Percentiles rank a stretch among this genome's conserved stretches.
These are phyloP conservation scores for Fusarium xylarioides DNA, from an alignment of 2,329 filamentous ascomycete species.

Conservation along the genomic window DNA sequence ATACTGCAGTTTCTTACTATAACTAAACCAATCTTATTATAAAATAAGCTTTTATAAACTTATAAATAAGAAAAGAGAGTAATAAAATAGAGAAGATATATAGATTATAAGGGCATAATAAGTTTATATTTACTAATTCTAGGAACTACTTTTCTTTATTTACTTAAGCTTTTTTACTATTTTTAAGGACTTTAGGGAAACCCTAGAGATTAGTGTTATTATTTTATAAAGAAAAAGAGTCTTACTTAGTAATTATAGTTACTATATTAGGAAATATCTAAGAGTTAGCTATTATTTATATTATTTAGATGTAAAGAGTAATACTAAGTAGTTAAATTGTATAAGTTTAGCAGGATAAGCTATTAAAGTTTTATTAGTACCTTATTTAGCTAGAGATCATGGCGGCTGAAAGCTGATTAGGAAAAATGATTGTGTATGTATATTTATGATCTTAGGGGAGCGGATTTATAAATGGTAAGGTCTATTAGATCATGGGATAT, in stretches of 20 bases:
- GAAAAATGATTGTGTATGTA: too few relatives aligned
- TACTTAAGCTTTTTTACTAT: background rate
- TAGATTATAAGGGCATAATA: background rate
- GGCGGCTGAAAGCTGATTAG: background rate
- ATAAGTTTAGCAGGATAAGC: background rate
- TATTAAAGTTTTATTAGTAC: rapidly evolving
- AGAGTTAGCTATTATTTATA: background rate
- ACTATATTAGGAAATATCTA: background rate
- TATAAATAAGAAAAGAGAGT: background rate
- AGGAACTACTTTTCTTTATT: background rate
- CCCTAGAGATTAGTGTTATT: background rate
- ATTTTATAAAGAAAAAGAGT: background rate
- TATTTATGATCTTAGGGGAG: too few relatives aligned
- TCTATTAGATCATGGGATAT: too few relatives aligned
- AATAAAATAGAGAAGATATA: rapidly evolving
- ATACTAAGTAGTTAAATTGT: background rate
- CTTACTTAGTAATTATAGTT: background rate
- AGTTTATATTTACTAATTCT: background rate
- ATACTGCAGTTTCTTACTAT: constrained; percentile 37
- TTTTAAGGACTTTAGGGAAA: background rate
- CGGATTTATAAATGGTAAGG: too few relatives aligned
- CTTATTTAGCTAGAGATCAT: rapidly evolving
- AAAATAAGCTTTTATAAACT: background rate
- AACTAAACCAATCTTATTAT: constrained; percentile 35
- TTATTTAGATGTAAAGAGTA: background rate